phyloP scores from a whole-genome alignment of 129 eudicot species.

The Artemisia tridentata region DNA sequence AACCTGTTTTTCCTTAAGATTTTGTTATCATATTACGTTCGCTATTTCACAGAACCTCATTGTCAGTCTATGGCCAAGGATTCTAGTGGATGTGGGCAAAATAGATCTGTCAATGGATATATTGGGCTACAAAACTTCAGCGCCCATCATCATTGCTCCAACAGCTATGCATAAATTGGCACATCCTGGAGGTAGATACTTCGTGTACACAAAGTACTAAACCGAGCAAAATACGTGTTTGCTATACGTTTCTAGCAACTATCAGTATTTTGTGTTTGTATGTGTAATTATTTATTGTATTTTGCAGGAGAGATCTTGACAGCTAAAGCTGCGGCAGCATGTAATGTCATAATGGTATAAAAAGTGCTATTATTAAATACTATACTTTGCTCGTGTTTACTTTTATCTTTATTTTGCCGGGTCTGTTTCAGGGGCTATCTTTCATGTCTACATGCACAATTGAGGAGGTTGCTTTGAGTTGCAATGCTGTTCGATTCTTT shows the following conservation, averaged over 20 bases:
- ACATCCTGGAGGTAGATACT: conserved; percentile 61
- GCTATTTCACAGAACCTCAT: neutral
- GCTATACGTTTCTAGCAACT: neutral
- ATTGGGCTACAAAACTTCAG: conserved; percentile 67
- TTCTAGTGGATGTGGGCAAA: conserved; percentile 70
- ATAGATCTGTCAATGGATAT: conserved; percentile 67
- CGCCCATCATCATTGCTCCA: conserved; percentile 88
- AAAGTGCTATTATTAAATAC: neutral
- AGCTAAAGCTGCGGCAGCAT: conserved; percentile 81
- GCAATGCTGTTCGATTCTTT: conserved; percentile 77
- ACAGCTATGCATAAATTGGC: conserved; percentile 72
- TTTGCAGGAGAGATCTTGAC: conserved; percentile 79
- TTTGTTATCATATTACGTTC: neutral
- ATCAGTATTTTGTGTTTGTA: neutral
- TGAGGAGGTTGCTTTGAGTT: conserved; percentile 92
- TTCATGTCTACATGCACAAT: conserved; percentile 67
- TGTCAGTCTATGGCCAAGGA: conserved; percentile 63
- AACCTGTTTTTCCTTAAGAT: neutral
- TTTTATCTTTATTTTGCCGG: neutral
- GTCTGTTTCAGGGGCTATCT: conserved; percentile 58
- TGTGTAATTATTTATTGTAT: conserved; percentile 17
- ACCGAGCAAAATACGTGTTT: neutral
- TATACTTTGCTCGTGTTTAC: neutral
- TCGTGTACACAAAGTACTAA: neutral
- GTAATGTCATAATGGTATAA: conserved; percentile 72